Conservation (phyloP, 75 land plant genomes). For the Pinus taeda region DNA sequence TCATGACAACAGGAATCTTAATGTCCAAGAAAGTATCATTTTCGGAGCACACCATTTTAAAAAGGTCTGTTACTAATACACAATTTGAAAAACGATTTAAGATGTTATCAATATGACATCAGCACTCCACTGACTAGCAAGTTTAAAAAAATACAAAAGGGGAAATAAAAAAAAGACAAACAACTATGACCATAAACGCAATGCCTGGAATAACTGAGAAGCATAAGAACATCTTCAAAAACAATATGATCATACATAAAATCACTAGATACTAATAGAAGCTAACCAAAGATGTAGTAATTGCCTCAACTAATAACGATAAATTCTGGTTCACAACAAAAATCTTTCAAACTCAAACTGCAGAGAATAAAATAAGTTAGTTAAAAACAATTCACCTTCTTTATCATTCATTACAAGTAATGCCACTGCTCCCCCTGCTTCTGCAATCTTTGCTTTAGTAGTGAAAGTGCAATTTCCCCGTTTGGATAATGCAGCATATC, state of each 20-base stretch:
- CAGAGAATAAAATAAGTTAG: background rate
- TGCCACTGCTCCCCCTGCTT: conserved; percentile 72
- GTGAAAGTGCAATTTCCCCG: conserved; percentile 90
- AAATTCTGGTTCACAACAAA: background rate
- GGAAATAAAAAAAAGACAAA: background rate
- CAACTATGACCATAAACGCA: background rate
- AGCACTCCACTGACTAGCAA: background rate
- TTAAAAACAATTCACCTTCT: conserved; percentile 56
- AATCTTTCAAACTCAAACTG: background rate
- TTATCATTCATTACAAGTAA: conserved; percentile 74
- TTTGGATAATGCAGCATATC: conserved; percentile 50
- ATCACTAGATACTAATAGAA: background rate
- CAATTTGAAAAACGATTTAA: background rate
- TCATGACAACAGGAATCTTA: conserved; percentile 83
- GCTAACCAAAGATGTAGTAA: background rate
- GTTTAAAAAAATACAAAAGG: background rate
- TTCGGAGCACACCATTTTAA: conserved; percentile 88
- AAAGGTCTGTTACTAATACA: conserved; percentile 50
- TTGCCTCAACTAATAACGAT: background rate
- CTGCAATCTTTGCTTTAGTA: conserved; percentile 79
- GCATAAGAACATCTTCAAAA: too few relatives aligned
- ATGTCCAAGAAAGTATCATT: conserved; percentile 64
- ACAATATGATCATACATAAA: background rate
- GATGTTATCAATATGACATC: background rate
- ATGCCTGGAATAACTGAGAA: too few relatives aligned